These are phyloP conservation scores for Thielaviopsis euricoi DNA, from an alignment of 2,329 filamentous ascomycete species.

Conservation along the genomic window DNA sequence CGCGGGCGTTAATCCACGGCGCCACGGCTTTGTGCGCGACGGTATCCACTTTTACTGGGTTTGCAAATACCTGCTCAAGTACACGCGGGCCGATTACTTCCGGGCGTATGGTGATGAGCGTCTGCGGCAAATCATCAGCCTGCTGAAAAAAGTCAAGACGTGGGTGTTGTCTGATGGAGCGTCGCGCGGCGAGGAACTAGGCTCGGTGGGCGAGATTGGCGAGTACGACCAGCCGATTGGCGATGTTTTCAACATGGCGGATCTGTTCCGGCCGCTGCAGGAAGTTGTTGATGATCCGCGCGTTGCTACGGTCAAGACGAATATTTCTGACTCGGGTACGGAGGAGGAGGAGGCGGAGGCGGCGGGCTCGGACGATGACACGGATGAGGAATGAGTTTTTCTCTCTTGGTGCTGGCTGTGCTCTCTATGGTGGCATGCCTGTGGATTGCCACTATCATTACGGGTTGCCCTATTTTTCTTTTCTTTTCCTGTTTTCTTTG, in stretches of 20 bases:
- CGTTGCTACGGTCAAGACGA: constrained; percentile 26
- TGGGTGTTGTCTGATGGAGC: constrained; percentile 49
- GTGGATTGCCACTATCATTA: constrained; percentile 18
- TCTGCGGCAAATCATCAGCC: constrained; percentile 41
- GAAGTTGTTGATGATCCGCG: constrained; percentile 26
- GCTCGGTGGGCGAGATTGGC: constrained; percentile 52
- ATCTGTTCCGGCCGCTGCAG: constrained; percentile 48
- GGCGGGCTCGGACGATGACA: not conserved
- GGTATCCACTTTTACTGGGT: constrained; percentile 60
- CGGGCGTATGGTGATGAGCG: constrained; percentile 40
- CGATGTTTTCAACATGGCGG: constrained; percentile 54
- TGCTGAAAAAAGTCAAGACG: constrained; percentile 41
- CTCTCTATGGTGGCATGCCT: not conserved
- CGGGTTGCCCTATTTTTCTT: constrained; percentile 15
- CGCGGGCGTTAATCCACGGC: constrained; percentile 36
- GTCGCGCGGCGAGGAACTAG: constrained; percentile 48
- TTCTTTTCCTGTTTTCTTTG: constrained; percentile 12
- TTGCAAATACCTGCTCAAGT: constrained; percentile 47
- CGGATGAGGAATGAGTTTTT: constrained; percentile 16
- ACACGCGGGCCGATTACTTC: constrained; percentile 35
- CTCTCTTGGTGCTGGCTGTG: not conserved
- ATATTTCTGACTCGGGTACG: constrained; percentile 16
- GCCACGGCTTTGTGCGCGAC: constrained; percentile 55
- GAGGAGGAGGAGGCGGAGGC: not conserved
- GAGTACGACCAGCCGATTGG: constrained; percentile 47